These are phyloP conservation scores for Kodamaea hsintzibuensis DNA, from an alignment of 805 yeast species.

Conservation along the genomic window DNA sequence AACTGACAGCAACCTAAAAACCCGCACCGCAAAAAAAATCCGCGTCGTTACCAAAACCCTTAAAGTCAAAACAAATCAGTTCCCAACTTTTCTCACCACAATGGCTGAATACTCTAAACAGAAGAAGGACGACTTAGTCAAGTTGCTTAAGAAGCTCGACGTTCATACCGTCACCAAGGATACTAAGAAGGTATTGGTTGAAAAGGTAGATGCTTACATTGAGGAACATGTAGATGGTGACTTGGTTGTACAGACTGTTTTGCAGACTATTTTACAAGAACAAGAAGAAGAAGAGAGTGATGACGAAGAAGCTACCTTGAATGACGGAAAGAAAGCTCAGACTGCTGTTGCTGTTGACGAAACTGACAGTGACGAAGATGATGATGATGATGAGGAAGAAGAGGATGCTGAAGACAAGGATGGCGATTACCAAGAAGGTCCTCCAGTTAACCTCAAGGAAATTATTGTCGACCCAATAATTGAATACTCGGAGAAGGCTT, in stretches of 20 bases:
- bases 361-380: conserved; percentile 20
- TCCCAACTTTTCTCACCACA: conserved; percentile 2
- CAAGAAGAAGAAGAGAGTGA: conserved; percentile 22
- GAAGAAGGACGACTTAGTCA: conserved; percentile 43
- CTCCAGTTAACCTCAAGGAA: conserved; percentile 41
- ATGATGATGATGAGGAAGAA: conserved; percentile 25
- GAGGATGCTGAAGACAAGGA: conserved; percentile 38
- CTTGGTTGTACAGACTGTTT: conserved; percentile 17
- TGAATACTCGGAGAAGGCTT: conserved; percentile 25
- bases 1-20: not conserved
- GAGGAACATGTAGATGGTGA: conserved; percentile 24
- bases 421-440: conserved; percentile 36
- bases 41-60: conserved; percentile 4
- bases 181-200: conserved; percentile 42
- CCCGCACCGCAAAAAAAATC: not conserved
- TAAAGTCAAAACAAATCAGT: conserved; percentile 5
- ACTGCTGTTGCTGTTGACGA: conserved; percentile 11
- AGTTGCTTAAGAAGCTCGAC: conserved; percentile 36
- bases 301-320: conserved; percentile 6
- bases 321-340: conserved; percentile 4
- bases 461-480: conserved; percentile 41
- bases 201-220: conserved; percentile 35
- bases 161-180: conserved; percentile 37
- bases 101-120: conserved; percentile 30
- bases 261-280: conserved; percentile 19